Evolutionary conservation across 169 alveolate genomes (phyloP), one percentile per base, ranked within the genome.

Genomic region (Eimeria necatrix): DNA sequence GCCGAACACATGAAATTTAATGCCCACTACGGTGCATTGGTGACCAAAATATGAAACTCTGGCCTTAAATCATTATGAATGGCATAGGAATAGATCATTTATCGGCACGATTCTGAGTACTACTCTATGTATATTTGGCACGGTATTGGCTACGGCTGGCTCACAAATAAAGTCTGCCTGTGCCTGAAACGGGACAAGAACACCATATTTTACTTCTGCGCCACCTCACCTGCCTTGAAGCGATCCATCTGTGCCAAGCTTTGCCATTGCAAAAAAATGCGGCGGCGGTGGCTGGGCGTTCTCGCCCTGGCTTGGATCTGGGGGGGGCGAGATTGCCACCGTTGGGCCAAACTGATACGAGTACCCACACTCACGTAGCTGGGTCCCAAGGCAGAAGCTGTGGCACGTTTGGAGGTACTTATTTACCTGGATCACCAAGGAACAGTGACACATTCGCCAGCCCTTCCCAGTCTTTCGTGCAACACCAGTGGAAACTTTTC

Each of bases 341-440:
- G 98, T 97, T 7, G 99, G 98, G 32, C 99, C 99, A 73, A 98
- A 97, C 86, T 98, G 99, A 90, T 98, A 98, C 71, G 97, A 91
- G 61, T 98, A 98, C 12, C 99, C 99, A 14, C 95, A 70, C 51
- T 92, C 95, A 46, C 88, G 87, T 56, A 86, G 12, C 97, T 32
- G 97, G 97, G 95, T 98, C 24, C 99, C 99, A 59, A 98, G 94
- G 91, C 97, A 96, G 71, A 98, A 96, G 18, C 98, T 96, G 92
- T 98, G 98, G 76, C 98, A 96, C 49, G 98, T 95, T 95, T 98
- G 99, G 53, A 98, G 88, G 93, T 96, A 97, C 84, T 95, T 95
- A 61, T 97, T 97, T 32, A 98, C 95, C 96, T 83, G 95, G 26
- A 41, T 8, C 26, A 20, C 32, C 70, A 80, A 52, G 49, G 32